phyloP scores from a whole-genome alignment of 179 eudicot genomes.

The Amaranthus tricolor region DNA sequence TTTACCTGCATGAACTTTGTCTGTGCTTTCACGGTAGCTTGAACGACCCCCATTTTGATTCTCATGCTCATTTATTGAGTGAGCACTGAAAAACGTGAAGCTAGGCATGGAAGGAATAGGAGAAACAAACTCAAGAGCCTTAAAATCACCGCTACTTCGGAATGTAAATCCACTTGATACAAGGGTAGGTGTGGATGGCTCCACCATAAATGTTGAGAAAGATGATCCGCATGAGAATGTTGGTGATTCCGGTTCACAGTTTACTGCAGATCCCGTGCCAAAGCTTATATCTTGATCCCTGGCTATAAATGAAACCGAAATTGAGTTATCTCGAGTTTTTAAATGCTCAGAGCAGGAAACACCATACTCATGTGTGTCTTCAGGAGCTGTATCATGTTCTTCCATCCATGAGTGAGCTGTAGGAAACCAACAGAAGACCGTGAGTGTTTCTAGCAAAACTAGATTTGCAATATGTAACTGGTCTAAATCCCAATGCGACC shows the following conservation, averaged over 20 bases:
- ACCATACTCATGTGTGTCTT: slow-evolving; percentile 25
- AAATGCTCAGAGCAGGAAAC: slow-evolving; percentile 28
- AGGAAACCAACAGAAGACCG: slow-evolving; percentile 2
- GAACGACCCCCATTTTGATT: slow-evolving; percentile 28
- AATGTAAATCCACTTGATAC: slow-evolving; percentile 45
- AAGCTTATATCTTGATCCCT: slow-evolving; percentile 53
- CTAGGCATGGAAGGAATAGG: slow-evolving; percentile 75
- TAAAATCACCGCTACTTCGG: slow-evolving; percentile 34
- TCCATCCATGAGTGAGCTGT: slow-evolving; percentile 66
- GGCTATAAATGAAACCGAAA: slow-evolving; percentile 38
- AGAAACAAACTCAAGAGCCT: slow-evolving; percentile 39
- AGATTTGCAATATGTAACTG: not conserved
- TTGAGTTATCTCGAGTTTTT: slow-evolving; percentile 32
- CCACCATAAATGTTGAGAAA: slow-evolving; percentile 52
- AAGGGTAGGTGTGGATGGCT: slow-evolving; percentile 39
- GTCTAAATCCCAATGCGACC: not conserved
- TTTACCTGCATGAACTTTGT: slow-evolving; percentile 32
- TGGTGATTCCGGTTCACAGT: slow-evolving; percentile 44
- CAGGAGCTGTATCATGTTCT: slow-evolving; percentile 29
- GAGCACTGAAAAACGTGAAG: slow-evolving; percentile 64
- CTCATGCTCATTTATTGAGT: slow-evolving; percentile 31
- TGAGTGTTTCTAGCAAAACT: not conserved
- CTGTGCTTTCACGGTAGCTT: slow-evolving; percentile 15
- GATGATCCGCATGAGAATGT: slow-evolving; percentile 64
- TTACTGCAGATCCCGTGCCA: slow-evolving; percentile 36